These are phyloP conservation scores for Rhododendron simsii DNA, from an alignment of 148 eudicot genomes.

Conservation along the genomic window DNA sequence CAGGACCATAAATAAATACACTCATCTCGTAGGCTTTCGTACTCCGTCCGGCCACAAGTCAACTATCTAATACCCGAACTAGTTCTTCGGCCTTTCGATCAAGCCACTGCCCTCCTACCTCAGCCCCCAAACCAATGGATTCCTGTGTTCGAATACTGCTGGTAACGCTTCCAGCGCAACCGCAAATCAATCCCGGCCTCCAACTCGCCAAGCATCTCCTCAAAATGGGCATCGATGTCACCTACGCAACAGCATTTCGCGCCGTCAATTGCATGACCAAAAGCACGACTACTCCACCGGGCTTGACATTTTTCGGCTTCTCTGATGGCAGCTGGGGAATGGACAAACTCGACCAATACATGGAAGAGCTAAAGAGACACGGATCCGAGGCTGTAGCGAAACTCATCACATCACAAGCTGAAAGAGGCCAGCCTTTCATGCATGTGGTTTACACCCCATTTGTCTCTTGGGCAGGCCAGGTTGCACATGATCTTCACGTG, in stretches of 20 bases:
- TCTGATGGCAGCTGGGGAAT: conserved; percentile 28
- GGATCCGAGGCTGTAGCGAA: conserved; percentile 21
- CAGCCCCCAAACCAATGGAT: conserved; percentile 9
- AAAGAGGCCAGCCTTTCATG: conserved; percentile 28
- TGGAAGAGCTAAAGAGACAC: conserved; percentile 13
- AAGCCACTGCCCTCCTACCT: not conserved
- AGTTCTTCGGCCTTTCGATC: not conserved
- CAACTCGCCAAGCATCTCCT: conserved; percentile 47
- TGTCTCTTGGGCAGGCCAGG: conserved; percentile 41
- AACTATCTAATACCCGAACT: not conserved
- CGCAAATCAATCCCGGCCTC: conserved; percentile 53
- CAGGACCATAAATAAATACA: no score
- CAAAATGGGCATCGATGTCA: conserved; percentile 27
- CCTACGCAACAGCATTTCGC: conserved; percentile 29
- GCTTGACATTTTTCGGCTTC: conserved; percentile 11
- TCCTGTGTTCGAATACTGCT: conserved; percentile 25
- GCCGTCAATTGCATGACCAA: conserved; percentile 9
- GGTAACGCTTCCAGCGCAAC: conserved; percentile 34
- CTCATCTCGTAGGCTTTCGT: no score
- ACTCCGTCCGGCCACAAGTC: not conserved
- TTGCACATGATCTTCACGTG: conserved; percentile 37
- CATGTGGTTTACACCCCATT: conserved; percentile 36
- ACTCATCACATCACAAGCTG: conserved; percentile 6
- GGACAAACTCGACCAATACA: not conserved
- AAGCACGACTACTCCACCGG: conserved; percentile 16